Conservation (phyloP, 805 yeast genomes). For the Yarrowia yakushimensis region DNA sequence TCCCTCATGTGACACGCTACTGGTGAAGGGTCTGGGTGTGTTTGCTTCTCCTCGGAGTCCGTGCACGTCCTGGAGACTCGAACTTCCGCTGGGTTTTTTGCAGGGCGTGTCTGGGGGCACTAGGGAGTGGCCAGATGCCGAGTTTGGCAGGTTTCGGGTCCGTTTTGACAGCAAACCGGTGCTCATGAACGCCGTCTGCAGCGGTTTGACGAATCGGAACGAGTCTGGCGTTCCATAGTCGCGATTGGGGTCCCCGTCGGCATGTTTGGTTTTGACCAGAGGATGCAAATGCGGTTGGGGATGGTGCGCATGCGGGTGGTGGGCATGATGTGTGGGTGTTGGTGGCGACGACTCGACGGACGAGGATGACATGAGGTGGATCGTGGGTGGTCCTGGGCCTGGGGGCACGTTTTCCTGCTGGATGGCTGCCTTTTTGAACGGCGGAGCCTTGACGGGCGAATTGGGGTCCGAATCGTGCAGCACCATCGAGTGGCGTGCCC, state of each 20-base stretch:
- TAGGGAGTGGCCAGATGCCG: constrained; percentile 32
- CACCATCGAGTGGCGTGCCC: neutral
- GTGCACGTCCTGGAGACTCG: constrained; percentile 10
- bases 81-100: constrained; percentile 42
- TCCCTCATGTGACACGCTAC: neutral
- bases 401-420: neutral
- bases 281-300: constrained; percentile 13
- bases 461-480: constrained; percentile 14
- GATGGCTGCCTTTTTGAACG: constrained; percentile 16
- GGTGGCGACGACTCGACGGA: constrained; percentile 29
- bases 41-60: neutral
- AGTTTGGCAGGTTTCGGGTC: constrained; percentile 41
- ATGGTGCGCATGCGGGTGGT: constrained; percentile 19
- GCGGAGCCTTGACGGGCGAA: constrained; percentile 20
- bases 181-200: constrained; percentile 78
- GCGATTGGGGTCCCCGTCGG: neutral
- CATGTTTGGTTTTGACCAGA: neutral
- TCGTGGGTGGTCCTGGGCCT: constrained; percentile 26
- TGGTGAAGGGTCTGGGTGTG: neutral
- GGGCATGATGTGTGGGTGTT: constrained; percentile 8
- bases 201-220: constrained; percentile 72
- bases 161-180: constrained; percentile 67
- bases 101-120: constrained; percentile 64
- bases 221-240: constrained; percentile 51
- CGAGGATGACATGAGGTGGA: constrained; percentile 31